Conservation (phyloP, 2,329 filamentous ascomycete species). For the Phoma sp. region DNA sequence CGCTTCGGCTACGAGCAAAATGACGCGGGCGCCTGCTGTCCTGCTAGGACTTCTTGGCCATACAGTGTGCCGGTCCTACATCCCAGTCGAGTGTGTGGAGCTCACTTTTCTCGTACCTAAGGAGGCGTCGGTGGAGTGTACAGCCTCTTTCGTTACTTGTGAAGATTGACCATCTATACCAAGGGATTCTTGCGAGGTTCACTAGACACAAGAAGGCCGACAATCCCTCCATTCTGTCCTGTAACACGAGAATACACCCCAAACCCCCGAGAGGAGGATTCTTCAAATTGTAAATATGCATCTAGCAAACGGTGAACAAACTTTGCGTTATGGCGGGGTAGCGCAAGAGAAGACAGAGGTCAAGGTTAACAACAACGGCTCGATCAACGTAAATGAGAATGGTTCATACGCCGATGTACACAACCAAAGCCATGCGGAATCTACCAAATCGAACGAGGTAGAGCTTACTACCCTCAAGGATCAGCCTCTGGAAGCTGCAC, state of each 20-base stretch:
- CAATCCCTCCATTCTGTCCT: slow-evolving; percentile 7
- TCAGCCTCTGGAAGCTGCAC: slow-evolving; percentile 14
- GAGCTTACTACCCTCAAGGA: slow-evolving; percentile 19
- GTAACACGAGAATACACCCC: background rate
- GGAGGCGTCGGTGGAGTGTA: slow-evolving; percentile 18
- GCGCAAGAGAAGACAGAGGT: slow-evolving; percentile 21
- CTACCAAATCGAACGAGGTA: slow-evolving; percentile 23
- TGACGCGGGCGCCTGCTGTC: slow-evolving; percentile 30
- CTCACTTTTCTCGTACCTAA: slow-evolving; percentile 17
- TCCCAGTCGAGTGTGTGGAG: slow-evolving; percentile 24
- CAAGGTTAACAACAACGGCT: slow-evolving; percentile 21
- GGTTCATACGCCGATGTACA: slow-evolving; percentile 5
- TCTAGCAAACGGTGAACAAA: slow-evolving; percentile 26
- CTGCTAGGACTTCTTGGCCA: slow-evolving; percentile 12
- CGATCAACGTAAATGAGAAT: slow-evolving; percentile 11
- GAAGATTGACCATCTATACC: slow-evolving; percentile 33
- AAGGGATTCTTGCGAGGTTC: slow-evolving; percentile 23
- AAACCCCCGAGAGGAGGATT: background rate
- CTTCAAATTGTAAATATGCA: slow-evolving; percentile 21
- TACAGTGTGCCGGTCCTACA: slow-evolving; percentile 16
- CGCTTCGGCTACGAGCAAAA: slow-evolving; percentile 14
- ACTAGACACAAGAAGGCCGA: slow-evolving; percentile 11
- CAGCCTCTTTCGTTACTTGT: slow-evolving; percentile 14
- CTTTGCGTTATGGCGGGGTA: slow-evolving; percentile 22
- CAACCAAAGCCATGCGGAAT: slow-evolving; percentile 4